Percentiles rank a stretch among this genome's conserved stretches.
Conservation (phyloP, 805 yeast species). For the Hemisphaericaspora nanyangensis region DNA sequence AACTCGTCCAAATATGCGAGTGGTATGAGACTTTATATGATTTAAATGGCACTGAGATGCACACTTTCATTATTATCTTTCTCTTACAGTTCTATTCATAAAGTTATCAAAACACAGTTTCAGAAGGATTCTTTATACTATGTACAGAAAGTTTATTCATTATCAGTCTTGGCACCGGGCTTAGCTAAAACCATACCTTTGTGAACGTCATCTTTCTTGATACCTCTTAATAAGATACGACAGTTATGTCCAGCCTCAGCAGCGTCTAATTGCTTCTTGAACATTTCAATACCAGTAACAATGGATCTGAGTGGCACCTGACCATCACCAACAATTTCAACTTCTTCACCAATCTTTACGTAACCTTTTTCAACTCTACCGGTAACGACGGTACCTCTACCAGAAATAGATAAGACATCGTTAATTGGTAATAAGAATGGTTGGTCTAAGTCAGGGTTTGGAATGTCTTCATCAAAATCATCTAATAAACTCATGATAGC, state of each 20-base stretch:
- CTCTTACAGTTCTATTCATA: too few species aligned
- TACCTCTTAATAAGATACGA: conserved; percentile 95
- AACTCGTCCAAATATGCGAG: too few species aligned
- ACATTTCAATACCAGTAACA: conserved; percentile 99
- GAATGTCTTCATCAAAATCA: conserved; percentile 91
- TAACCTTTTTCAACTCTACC: conserved; percentile 99
- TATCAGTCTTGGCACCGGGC: conserved; percentile 91
- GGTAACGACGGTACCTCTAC: conserved; percentile 99
- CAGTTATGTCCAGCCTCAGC: conserved; percentile 99
- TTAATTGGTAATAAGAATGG: conserved; percentile 97
- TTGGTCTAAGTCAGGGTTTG: conserved; percentile 95
- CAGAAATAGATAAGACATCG: conserved; percentile 96
- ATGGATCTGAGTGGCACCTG: conserved; percentile 84
- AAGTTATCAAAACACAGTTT: neutral
- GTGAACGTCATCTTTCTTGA: conserved; percentile 92
- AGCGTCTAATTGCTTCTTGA: conserved; percentile 95
- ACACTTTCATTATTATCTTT: too few species aligned
- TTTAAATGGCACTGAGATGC: too few species aligned
- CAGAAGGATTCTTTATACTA: neutral
- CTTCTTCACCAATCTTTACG: conserved; percentile 96
- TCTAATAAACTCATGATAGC: conserved; percentile 80
- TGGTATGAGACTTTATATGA: too few species aligned
- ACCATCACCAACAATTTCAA: conserved; percentile 93
- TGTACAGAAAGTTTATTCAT: conserved; percentile 36
- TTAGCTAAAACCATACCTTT: conserved; percentile 98